phyloP scores from a whole-genome alignment of 1,284 basidiomycete genomes.

The Austroboletus niveus region DNA sequence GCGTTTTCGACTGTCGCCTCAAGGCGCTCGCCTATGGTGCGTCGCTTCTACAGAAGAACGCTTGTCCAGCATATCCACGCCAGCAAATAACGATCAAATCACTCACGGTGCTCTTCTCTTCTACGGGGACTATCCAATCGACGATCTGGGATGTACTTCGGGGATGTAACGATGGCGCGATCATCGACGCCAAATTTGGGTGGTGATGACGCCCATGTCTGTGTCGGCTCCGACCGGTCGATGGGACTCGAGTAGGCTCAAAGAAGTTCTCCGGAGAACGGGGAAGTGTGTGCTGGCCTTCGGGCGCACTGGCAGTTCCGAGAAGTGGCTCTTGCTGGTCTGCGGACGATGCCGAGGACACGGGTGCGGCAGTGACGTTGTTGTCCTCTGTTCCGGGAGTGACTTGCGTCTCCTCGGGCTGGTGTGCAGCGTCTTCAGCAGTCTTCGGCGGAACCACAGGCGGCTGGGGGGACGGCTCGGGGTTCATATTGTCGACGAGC shows the following conservation, averaged over 20 bases:
- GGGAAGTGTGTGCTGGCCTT: not conserved
- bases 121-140: slow-evolving; percentile 30
- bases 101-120: slow-evolving; percentile 13
- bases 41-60: not conserved
- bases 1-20: slow-evolving; percentile 45
- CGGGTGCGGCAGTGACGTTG: not conserved
- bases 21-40: slow-evolving; percentile 43
- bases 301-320: not conserved
- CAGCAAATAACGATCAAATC: not conserved
- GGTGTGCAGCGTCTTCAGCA: not conserved
- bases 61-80: not conserved
- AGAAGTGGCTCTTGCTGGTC: slow-evolving; percentile 9
- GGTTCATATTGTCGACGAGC: slow-evolving; percentile 15
- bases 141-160: slow-evolving; percentile 6
- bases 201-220: slow-evolving; percentile 11
- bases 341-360: slow-evolving; percentile 7
- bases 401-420: slow-evolving; percentile 3
- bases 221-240: slow-evolving; percentile 15
- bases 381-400: not conserved
- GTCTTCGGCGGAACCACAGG: not conserved
- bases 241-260: slow-evolving; percentile 5
- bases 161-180: not conserved
- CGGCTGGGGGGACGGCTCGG: not conserved
- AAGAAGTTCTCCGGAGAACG: slow-evolving; percentile 10
- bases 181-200: not conserved